These are phyloP conservation scores for Boletus sp. DNA, from an alignment of 768 basidiomycete genomes.

Conservation along the genomic window DNA sequence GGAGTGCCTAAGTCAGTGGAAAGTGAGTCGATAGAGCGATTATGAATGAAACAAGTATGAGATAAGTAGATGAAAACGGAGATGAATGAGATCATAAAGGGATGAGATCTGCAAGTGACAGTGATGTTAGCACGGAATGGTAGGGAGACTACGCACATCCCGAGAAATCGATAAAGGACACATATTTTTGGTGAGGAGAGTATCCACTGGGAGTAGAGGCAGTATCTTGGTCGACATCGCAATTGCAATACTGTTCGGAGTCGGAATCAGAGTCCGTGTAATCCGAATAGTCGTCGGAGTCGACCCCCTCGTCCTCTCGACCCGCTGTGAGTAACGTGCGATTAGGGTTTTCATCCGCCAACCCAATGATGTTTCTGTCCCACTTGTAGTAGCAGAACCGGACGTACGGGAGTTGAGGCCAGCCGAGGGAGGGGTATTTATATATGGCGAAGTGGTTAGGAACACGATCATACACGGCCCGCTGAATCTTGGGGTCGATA, in stretches of 20 bases:
- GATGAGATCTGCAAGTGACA: background rate
- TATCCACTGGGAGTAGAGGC: background rate
- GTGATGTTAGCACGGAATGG: background rate
- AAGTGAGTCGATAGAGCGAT: background rate
- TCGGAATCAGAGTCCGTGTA: background rate
- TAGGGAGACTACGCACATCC: constrained; percentile 3
- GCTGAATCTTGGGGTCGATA: constrained; percentile 5
- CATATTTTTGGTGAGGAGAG: background rate
- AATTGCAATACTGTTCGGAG: background rate
- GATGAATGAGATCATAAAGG: background rate
- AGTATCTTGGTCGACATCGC: background rate
- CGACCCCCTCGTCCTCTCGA: background rate
- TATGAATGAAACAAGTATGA: background rate
- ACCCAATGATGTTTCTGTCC: constrained; percentile 15
- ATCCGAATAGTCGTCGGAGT: background rate
- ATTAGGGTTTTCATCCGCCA: constrained; percentile 2
- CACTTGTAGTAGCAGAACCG: constrained; percentile 18
- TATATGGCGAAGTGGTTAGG: background rate
- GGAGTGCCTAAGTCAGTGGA: background rate
- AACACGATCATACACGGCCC: background rate
- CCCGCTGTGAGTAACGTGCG: background rate
- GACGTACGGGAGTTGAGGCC: constrained; percentile 10
- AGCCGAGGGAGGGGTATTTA: background rate
- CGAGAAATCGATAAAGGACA: background rate
- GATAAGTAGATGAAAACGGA: background rate